Percentiles rank a stretch among this genome's conserved stretches.
Evolutionary conservation across 108 stramenopile genomes (phyloP).

Genomic region (Nitzschia sp.): DNA sequence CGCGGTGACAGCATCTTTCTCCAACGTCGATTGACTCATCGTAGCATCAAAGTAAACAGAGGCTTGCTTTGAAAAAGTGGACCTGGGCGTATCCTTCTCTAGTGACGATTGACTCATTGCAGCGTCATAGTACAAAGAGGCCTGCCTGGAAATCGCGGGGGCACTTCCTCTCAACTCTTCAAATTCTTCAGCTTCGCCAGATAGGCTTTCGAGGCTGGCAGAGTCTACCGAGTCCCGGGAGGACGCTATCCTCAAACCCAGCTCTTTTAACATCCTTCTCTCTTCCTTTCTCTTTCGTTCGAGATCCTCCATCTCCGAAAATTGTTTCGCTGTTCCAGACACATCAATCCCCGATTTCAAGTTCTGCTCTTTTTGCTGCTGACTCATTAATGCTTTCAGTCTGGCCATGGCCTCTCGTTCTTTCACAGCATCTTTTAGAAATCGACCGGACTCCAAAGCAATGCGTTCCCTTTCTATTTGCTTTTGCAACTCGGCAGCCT

Average conservation of each 20-base stretch:
- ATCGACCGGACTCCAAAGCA: constrained; percentile 7
- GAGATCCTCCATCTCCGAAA: constrained; percentile 1
- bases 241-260: background rate
- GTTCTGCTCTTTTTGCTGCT: background rate
- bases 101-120: constrained; percentile 9
- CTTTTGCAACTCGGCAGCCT: constrained; percentile 3
- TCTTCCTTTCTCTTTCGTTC: constrained; percentile 14
- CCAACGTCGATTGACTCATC: background rate
- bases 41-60: background rate
- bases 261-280: background rate
- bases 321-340: constrained; percentile 2
- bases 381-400: background rate
- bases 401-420: background rate
- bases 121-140: background rate
- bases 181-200: background rate
- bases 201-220: background rate
- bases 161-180: background rate
- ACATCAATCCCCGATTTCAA: background rate
- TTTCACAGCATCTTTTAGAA: constrained; percentile 13
- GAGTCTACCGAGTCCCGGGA: constrained; percentile 10
- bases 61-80: background rate
- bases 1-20: background rate
- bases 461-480: constrained; percentile 15
- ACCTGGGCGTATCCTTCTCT: background rate
- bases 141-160: background rate